Percentiles rank a stretch among this genome's conserved stretches.
phyloP scores from a whole-genome alignment of 2,329 filamentous ascomycete genomes.

The Stagonosporopsis cucurbitacearum region DNA sequence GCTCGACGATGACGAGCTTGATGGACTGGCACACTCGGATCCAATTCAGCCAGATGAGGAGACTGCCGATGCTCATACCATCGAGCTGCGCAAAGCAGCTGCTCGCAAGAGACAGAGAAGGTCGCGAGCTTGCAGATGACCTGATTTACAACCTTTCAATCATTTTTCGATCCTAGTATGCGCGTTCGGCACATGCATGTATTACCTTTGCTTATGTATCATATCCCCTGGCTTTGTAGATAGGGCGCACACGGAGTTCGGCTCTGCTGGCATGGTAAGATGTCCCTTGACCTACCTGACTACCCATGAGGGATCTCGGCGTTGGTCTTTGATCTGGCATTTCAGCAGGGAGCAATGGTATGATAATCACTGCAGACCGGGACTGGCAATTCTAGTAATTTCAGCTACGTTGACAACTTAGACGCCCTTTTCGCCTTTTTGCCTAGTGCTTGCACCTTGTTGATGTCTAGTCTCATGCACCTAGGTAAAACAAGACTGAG shows the following conservation, averaged over 20 bases:
- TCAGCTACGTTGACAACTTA: constrained; percentile 2
- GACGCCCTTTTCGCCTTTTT: not conserved
- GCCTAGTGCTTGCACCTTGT: not conserved
- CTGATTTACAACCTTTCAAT: constrained; percentile 3
- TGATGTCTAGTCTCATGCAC: not conserved
- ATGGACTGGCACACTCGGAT: constrained; percentile 59
- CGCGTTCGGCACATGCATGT: constrained; percentile 21
- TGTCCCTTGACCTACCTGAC: not conserved
- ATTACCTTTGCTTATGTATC: constrained; percentile 30
- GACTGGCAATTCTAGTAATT: constrained; percentile 17
- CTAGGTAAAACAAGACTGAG: no score
- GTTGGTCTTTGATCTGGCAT: constrained; percentile 24
- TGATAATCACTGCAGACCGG: not conserved
- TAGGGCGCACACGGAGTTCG: constrained; percentile 24
- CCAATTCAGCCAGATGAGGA: constrained; percentile 36
- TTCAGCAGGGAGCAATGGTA: constrained; percentile 28
- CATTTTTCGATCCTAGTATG: constrained; percentile 18
- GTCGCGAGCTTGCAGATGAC: constrained; percentile 34
- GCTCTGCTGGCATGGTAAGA: constrained; percentile 11
- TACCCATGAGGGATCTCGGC: constrained; percentile 11
- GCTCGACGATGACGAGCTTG: constrained; percentile 87
- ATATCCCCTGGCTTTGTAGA: constrained; percentile 23
- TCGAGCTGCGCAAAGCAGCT: constrained; percentile 36
- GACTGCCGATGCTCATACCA: constrained; percentile 31
- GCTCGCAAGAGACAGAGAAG: constrained; percentile 42